Evolutionary conservation across 2,329 filamentous ascomycete genomes (phyloP), one percentile per base, ranked within the genome.

Genomic region (Aspergillus tamarii): DNA sequence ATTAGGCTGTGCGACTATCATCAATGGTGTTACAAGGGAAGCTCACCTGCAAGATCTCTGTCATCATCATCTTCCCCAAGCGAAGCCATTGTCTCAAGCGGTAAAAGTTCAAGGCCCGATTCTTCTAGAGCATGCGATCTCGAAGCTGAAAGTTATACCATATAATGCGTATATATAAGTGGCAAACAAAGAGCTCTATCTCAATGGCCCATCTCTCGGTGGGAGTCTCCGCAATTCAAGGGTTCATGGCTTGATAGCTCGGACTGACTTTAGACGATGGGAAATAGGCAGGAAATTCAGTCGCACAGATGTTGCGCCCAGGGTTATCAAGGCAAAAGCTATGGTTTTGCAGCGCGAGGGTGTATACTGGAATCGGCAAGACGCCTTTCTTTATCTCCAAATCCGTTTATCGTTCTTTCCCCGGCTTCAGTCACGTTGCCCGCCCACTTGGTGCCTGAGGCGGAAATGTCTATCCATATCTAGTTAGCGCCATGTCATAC

Each of bases 11-110:
- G 34, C 14, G n/a, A 32, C 19, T 23, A 36, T 46, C 23, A 36
- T 56, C 34, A 30, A 46, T 32, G 23, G 9, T 32, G 19, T 34
- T 48, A 19, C 26, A 56, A 28, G 46, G 46, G 39, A 28, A 10
- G 63, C 72, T 70, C 62, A 79, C 78, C 78, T 62, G 72, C 77
- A 66, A 80, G 69, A 65, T 80, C 78, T 54, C 78, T 75, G 59
- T 81, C 79, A 53, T 78, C 76, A 41, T 82, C 80, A 41, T 82
- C 80, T 58, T 77, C 76, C 60, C 66, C 73, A 16, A 77, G 64
- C n/a, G 74, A 76, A 53, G 69, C 72, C 75, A 78, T 78, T 55
- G 53, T 67, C 56, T 55, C 1, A 11, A 23, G 21, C 16, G 2
- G 16, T 16, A 16, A 36, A 11, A 30, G 10, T 26, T 12, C 32